phyloP scores from a whole-genome alignment of 1,284 basidiomycete species.

The Apiotrichum laibachii region DNA sequence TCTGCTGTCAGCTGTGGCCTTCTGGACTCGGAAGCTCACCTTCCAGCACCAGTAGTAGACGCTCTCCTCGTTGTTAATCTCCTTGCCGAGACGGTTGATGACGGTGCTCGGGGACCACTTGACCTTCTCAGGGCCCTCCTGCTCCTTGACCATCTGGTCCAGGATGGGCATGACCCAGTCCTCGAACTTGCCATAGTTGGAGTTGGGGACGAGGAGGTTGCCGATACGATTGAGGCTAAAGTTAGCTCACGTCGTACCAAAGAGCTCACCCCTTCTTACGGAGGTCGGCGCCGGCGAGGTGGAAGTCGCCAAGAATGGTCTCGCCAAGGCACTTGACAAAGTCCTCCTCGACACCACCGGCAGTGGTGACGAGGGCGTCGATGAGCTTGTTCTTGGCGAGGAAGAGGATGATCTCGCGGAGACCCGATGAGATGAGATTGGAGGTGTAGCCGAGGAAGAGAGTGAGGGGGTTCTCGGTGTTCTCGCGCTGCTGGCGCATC shows the following conservation, averaged over 20 bases:
- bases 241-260: neutral
- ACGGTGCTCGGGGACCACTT: conserved; percentile 91
- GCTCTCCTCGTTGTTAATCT: conserved; percentile 93
- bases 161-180: conserved; percentile 97
- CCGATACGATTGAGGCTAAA: conserved; percentile 85
- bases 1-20: conserved; percentile 57
- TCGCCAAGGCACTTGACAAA: conserved; percentile 97
- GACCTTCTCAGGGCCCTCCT: conserved; percentile 54
- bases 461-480: conserved; percentile 54
- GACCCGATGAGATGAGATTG: conserved; percentile 94
- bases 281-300: conserved; percentile 83
- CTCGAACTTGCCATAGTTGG: conserved; percentile 99
- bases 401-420: conserved; percentile 88
- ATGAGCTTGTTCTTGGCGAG: conserved; percentile 93
- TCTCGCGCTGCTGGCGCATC: conserved; percentile 45
- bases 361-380: conserved; percentile 89
- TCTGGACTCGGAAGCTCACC: conserved; percentile 57
- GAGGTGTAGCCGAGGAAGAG: conserved; percentile 98
- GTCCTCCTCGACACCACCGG: conserved; percentile 98
- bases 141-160: conserved; percentile 86
- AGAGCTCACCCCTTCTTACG: conserved; percentile 65
- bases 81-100: conserved; percentile 85
- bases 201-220: conserved; percentile 96
- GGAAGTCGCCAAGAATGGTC: conserved; percentile 92
- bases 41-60: conserved; percentile 99